Evolutionary conservation across 1,284 basidiomycete species (phyloP).

Genomic region (Microbotryum silenes-acaulis): DNA sequence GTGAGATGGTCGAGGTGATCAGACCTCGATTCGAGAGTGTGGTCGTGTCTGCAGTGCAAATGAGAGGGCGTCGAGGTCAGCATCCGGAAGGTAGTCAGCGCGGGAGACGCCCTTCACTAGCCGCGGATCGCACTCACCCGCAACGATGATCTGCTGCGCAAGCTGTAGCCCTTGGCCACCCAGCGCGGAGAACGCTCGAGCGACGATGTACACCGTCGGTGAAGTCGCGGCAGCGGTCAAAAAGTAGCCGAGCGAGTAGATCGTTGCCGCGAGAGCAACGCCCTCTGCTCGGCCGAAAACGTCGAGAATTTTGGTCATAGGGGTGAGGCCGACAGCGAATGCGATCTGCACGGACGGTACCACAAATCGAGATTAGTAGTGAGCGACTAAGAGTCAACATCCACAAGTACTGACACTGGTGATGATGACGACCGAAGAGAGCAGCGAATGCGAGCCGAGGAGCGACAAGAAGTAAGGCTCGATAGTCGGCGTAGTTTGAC

Average conservation of each 20-base stretch:
- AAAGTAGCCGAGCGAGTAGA: slow-evolving; percentile 35
- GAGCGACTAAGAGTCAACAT: neutral
- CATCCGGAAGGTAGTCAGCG: neutral
- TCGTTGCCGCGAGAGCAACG: slow-evolving; percentile 32
- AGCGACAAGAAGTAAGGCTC: slow-evolving; percentile 38
- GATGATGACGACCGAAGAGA: slow-evolving; percentile 34
- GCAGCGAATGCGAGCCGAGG: slow-evolving; percentile 33
- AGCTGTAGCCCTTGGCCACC: slow-evolving; percentile 37
- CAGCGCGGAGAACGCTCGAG: slow-evolving; percentile 31
- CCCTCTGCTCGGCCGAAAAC: slow-evolving; percentile 38
- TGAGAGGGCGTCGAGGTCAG: neutral
- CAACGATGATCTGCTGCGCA: slow-evolving; percentile 37
- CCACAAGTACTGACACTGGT: slow-evolving; percentile 25
- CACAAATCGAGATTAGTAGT: neutral
- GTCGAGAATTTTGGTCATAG: slow-evolving; percentile 38
- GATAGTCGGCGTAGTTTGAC: slow-evolving; percentile 35
- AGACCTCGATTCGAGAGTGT: slow-evolving; percentile 36
- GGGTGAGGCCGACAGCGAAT: slow-evolving; percentile 37
- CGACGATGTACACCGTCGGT: slow-evolving; percentile 31
- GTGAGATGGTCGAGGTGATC: slow-evolving; percentile 36
- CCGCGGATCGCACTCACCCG: slow-evolving; percentile 14
- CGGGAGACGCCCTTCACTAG: too few species aligned
- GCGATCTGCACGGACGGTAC: slow-evolving; percentile 23
- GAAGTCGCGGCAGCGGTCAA: slow-evolving; percentile 30
- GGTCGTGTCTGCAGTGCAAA: slow-evolving; percentile 32